phyloP scores from a whole-genome alignment of 352 stramenopile species.

The Aphanomyces cochlioides region DNA sequence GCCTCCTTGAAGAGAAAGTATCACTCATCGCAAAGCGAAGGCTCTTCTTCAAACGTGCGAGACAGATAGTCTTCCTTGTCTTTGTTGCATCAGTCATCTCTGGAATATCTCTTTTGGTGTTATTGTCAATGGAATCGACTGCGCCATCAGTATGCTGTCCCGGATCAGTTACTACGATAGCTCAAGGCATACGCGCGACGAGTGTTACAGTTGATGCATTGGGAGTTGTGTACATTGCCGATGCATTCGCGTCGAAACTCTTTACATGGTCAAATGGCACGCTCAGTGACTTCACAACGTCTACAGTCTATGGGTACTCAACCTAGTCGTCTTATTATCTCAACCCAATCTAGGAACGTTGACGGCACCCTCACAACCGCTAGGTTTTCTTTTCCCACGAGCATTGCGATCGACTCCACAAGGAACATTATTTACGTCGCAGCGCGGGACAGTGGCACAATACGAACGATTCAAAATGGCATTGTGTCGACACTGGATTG shows the following conservation, averaged over 20 bases:
- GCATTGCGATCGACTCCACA: conserved; percentile 7
- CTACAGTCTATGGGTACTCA: conserved; percentile 15
- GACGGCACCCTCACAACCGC: conserved; percentile 5
- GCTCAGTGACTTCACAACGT: conserved; percentile 2
- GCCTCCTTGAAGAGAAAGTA: conserved; percentile 25
- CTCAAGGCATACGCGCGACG: background rate
- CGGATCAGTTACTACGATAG: conserved; percentile 11
- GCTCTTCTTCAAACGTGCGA: conserved; percentile 22
- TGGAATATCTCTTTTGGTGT: background rate
- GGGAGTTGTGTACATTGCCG: conserved; percentile 22
- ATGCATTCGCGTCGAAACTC: conserved; percentile 14
- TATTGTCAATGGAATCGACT: background rate
- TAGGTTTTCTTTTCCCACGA: conserved; percentile 16
- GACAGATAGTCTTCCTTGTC: conserved; percentile 11
- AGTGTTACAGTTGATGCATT: conserved; percentile 9
- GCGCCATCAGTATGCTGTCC: background rate
- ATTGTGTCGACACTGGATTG: conserved; percentile 7
- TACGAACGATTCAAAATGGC: conserved; percentile 20
- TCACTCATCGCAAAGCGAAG: conserved; percentile 14
- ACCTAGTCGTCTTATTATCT: background rate
- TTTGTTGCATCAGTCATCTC: background rate
- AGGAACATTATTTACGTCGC: conserved; percentile 19
- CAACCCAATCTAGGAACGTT: conserved; percentile 5
- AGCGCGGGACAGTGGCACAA: background rate
- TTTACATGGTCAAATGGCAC: background rate